Percentiles rank a stretch among this genome's conserved stretches.
Evolutionary conservation across 495 filamentous ascomycete genomes (phyloP).

Genomic region (Tricharina praecox): DNA sequence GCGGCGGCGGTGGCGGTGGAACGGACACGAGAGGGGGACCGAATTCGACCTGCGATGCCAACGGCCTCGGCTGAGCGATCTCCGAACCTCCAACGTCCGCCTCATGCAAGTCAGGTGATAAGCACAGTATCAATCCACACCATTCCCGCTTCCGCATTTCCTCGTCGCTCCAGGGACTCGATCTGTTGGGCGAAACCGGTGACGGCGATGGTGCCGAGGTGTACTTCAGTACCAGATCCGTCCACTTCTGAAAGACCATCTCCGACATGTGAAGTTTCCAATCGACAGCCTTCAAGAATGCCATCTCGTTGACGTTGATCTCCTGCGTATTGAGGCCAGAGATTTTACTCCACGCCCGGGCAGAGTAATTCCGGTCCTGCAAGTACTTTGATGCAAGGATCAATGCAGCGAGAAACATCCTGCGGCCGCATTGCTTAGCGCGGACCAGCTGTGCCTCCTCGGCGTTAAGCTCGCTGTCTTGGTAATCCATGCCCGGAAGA

Average conservation of each 20-base stretch:
- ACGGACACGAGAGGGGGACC: conserved; percentile 12
- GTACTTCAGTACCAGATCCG: conserved; percentile 73
- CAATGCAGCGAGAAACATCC: conserved; percentile 95
- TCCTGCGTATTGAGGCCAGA: conserved; percentile 76
- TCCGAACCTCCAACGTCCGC: conserved; percentile 31
- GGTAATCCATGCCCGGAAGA: conserved; percentile 53
- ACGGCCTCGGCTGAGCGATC: conserved; percentile 5
- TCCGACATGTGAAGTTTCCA: conserved; percentile 93
- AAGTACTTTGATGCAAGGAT: conserved; percentile 75
- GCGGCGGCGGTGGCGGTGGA: conserved; percentile 13
- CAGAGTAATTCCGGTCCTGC: conserved; percentile 94
- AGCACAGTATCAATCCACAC: conserved; percentile 43
- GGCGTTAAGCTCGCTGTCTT: conserved; percentile 74
- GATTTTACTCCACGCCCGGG: conserved; percentile 95
- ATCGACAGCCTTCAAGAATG: conserved; percentile 73
- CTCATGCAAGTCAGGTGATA: conserved; percentile 60
- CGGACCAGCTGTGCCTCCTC: conserved; percentile 55
- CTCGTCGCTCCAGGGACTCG: conserved; percentile 31
- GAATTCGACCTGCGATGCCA: conserved; percentile 19
- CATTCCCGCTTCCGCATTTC: conserved; percentile 49
- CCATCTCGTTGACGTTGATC: conserved; percentile 93
- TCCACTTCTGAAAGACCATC: conserved; percentile 75
- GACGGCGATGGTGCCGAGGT: conserved; percentile 50
- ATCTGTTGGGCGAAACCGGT: conserved; percentile 33
- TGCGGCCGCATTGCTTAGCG: conserved; percentile 85